Base-by-base conservation (phyloP, 2,329 filamentous ascomycete species). In the Pleoardoris graminearum region DNA sequence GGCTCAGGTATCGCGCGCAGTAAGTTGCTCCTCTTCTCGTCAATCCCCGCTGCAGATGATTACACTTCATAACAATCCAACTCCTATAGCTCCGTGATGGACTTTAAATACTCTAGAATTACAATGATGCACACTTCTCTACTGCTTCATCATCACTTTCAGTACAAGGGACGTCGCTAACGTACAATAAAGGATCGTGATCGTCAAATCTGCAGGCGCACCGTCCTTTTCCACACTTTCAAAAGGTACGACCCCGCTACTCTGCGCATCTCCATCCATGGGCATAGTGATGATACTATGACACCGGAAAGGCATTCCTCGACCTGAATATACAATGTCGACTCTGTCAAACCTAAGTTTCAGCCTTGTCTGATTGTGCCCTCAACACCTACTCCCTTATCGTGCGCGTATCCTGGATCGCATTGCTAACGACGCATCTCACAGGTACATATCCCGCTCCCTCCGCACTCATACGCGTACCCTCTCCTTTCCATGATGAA, bases 231-330 rank as follows among this genome's bases (percentile, higher is more conserved):
- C 33, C 5, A 45, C 38, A 46, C 36, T 25, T 46, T 42, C 17
- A 61, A 68, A 82, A 72, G 80, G 80, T 82, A 75, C 54, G 63
- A 51, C 41, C 46, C 33, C 5, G 14, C 39, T 39, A 37, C 54
- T 37, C 48, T 35, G 45, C 32, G 41, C 50, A 25, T 19, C 49
- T 45, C 37, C 50, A 53, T 51, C 51, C 56, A 58, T 59, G 54
- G 57, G 69, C 76, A 76, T 70, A 71, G 75, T 85, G 83, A 85
- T 85, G 82, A 85, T 79, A 72, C 73, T 73, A 77, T 74, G 82
- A 85, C 82, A 83, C 80, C 43, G 79, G 80, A 83, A 78, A 82
- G 83, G 83, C 82, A 85, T 85, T 85, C 83, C 83, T 85, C 83
- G 81, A 81, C 77, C 83, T 80, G 81, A 85, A 85, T 75, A 76